A percentile compares a stretch with the other conserved stretches of the same genome.
phyloP scores from a whole-genome alignment of 2,329 filamentous ascomycete species.

The Venturia carpophila region DNA sequence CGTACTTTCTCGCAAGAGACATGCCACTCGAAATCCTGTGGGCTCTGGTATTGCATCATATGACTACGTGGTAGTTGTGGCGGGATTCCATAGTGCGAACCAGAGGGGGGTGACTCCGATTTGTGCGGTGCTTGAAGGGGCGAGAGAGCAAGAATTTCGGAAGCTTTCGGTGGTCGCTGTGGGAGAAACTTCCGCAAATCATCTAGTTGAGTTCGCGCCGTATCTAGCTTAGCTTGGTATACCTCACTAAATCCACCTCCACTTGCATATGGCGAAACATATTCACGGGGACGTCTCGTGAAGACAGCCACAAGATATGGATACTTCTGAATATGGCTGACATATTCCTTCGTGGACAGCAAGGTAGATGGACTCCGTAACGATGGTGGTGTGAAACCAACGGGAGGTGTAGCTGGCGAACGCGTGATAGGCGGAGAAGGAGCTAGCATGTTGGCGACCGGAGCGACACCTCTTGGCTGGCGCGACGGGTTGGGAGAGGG shows the following conservation, averaged over 20 bases:
- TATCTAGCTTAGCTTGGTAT: slow-evolving; percentile 30
- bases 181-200: slow-evolving; percentile 1
- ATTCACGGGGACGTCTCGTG: slow-evolving; percentile 38
- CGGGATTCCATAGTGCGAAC: slow-evolving; percentile 20
- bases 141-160: slow-evolving; percentile 14
- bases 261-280: slow-evolving; percentile 40
- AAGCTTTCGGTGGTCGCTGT: slow-evolving; percentile 22
- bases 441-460: neutral
- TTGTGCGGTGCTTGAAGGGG: slow-evolving; percentile 5
- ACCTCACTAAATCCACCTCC: slow-evolving; percentile 35
- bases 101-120: neutral
- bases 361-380: slow-evolving; percentile 26
- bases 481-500: neutral
- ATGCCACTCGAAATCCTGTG: slow-evolving; percentile 38
- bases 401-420: neutral
- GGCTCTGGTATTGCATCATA: slow-evolving; percentile 35
- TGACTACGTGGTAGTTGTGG: slow-evolving; percentile 7
- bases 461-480: neutral
- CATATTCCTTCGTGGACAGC: slow-evolving; percentile 31
- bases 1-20: slow-evolving; percentile 25
- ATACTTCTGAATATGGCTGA: slow-evolving; percentile 38
- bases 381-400: slow-evolving; percentile 13
- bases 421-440: neutral
- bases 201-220: slow-evolving; percentile 19
- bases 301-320: slow-evolving; percentile 40